phyloP scores from a whole-genome alignment of 179 eudicot species.

The Spinacia oleracea region DNA sequence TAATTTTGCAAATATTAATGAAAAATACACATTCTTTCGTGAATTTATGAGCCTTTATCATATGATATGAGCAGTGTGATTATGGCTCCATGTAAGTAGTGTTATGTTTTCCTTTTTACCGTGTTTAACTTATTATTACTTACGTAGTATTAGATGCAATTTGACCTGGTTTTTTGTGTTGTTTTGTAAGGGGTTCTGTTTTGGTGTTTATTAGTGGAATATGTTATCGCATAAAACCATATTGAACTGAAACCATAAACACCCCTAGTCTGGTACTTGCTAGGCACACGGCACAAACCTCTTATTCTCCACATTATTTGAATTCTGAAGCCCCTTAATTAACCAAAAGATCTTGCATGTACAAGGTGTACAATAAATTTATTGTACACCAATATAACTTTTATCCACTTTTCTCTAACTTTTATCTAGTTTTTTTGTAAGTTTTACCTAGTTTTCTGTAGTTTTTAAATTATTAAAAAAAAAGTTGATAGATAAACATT shows the following conservation, averaged over 20 bases:
- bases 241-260: background rate
- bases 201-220: background rate
- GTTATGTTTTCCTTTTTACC: too few species aligned
- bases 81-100: background rate
- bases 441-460: too few species aligned
- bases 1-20: constrained; percentile 28
- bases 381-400: too few species aligned
- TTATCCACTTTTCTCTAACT: too few species aligned
- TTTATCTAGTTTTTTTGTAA: too few species aligned
- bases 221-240: background rate
- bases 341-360: too few species aligned
- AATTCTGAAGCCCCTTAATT: too few species aligned
- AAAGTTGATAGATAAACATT: too few species aligned
- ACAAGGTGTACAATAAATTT: too few species aligned
- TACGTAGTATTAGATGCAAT: background rate
- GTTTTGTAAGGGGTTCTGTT: background rate
- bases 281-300: background rate
- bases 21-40: constrained; percentile 21
- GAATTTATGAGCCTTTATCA: background rate
- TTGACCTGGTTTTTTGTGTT: too few species aligned
- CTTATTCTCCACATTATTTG: background rate
- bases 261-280: background rate
- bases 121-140: background rate
- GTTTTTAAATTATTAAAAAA: too few species aligned
- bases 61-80: background rate